phyloP scores from a whole-genome alignment of 495 filamentous ascomycete species.

The Penicillium pulvis region DNA sequence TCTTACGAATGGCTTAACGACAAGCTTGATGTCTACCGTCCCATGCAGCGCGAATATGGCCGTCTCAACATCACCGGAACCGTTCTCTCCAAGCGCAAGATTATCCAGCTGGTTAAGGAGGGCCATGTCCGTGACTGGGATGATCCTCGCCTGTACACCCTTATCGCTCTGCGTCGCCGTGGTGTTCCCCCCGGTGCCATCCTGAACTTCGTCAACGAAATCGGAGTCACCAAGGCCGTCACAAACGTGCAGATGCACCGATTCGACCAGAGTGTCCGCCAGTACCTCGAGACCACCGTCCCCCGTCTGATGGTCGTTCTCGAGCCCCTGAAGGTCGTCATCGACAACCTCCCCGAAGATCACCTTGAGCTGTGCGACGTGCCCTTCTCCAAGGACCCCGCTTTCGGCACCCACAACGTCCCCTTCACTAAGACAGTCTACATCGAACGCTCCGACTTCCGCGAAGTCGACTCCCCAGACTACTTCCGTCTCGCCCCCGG shows the following conservation, averaged over 20 bases:
- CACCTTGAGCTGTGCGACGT: constrained; percentile 62
- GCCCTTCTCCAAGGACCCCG: constrained; percentile 65
- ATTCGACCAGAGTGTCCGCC: constrained; percentile 78
- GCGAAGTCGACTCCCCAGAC: constrained; percentile 78
- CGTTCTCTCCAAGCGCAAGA: constrained; percentile 80
- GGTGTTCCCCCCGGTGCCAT: constrained; percentile 88
- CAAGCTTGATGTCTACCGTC: constrained; percentile 73
- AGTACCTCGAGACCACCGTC: constrained; percentile 80
- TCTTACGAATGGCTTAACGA: constrained; percentile 90
- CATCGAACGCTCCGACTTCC: constrained; percentile 92
- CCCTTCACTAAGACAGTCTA: constrained; percentile 85
- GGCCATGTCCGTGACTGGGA: constrained; percentile 81
- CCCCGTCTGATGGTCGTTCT: constrained; percentile 82
- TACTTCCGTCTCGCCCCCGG: constrained; percentile 94
- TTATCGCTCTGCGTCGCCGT: constrained; percentile 80
- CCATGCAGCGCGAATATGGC: constrained; percentile 82
- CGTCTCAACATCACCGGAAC: constrained; percentile 80
- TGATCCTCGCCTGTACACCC: constrained; percentile 84
- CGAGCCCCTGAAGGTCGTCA: constrained; percentile 69
- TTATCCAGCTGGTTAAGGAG: constrained; percentile 72
- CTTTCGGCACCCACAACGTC: constrained; percentile 52
- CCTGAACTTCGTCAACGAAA: constrained; percentile 81
- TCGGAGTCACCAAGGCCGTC: constrained; percentile 79
- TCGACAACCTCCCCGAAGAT: constrained; percentile 72
- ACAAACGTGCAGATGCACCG: constrained; percentile 71